phyloP scores from a whole-genome alignment of 2,329 filamentous ascomycete species.

The Trichoderma breve region DNA sequence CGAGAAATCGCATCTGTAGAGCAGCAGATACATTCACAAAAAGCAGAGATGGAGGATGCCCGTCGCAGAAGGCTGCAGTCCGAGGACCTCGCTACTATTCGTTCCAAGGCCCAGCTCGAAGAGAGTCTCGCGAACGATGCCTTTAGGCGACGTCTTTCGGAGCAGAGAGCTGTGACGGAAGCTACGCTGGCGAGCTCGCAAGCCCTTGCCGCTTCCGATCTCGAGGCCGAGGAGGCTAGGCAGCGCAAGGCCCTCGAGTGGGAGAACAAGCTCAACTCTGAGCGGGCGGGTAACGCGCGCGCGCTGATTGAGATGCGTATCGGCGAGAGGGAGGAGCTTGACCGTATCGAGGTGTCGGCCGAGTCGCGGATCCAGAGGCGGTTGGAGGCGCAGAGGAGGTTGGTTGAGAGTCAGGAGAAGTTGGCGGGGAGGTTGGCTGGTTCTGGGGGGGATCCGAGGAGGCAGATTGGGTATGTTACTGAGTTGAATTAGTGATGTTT shows the following conservation, averaged over 20 bases:
- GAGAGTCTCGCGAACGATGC: conserved; percentile 39
- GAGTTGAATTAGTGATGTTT: conserved; percentile 43
- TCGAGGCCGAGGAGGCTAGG: conserved; percentile 44
- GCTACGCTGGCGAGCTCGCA: conserved; percentile 44
- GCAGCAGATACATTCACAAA: conserved; percentile 48
- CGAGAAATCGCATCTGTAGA: conserved; percentile 53
- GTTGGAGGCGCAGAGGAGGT: conserved; percentile 50
- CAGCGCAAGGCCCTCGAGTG: conserved; percentile 48
- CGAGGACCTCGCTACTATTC: conserved; percentile 45
- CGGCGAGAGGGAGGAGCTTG: conserved; percentile 51
- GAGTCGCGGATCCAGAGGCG: conserved; percentile 46
- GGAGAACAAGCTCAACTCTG: conserved; percentile 46
- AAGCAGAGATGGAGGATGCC: conserved; percentile 52
- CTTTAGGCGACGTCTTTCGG: conserved; percentile 39
- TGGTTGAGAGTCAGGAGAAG: conserved; percentile 49
- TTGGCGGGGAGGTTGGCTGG: conserved; percentile 46
- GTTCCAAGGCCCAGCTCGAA: conserved; percentile 47
- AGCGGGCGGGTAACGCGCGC: conserved; percentile 48
- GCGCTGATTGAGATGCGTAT: conserved; percentile 50
- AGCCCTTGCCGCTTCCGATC: conserved; percentile 46
- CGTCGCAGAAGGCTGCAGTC: conserved; percentile 46
- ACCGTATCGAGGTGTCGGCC: conserved; percentile 46
- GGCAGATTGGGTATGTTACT: conserved; percentile 57
- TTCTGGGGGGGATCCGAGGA: conserved; percentile 33
- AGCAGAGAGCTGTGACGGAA: conserved; percentile 49